These are phyloP conservation scores for Thermomucor indicae-seudaticae DNA, from an alignment of 371 early-diverging fungal species.

Conservation along the genomic window DNA sequence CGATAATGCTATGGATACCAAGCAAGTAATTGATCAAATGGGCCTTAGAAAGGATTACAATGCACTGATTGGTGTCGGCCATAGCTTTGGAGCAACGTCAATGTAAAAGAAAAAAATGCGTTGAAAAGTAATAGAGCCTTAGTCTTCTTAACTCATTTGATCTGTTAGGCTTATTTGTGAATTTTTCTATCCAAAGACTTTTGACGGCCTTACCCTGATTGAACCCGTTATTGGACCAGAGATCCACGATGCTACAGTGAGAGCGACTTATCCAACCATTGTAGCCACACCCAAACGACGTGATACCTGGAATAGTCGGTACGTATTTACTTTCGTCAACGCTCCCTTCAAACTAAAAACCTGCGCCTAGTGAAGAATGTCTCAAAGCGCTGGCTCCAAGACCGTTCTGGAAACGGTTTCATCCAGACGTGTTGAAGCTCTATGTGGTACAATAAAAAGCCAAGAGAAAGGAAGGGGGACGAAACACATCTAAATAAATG, in stretches of 20 bases:
- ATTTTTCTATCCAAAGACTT: conserved; percentile 28
- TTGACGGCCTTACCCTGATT: conserved; percentile 25
- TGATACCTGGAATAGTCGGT: conserved; percentile 9
- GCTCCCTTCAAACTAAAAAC: too few species aligned
- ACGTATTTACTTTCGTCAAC: not conserved
- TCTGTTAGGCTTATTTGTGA: conserved; percentile 26
- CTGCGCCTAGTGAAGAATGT: conserved; percentile 21
- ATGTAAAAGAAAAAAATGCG: conserved; percentile 18
- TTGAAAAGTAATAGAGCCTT: too few species aligned
- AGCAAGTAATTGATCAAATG: conserved; percentile 28
- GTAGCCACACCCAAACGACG: conserved; percentile 10
- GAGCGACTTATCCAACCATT: conserved; percentile 10
- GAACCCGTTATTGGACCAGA: conserved; percentile 25
- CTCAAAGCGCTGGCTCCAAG: conserved; percentile 6
- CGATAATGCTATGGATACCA: conserved; percentile 39
- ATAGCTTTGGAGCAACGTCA: conserved; percentile 41
- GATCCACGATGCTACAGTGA: conserved; percentile 7
- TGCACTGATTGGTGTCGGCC: conserved; percentile 33
- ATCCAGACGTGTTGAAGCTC: conserved; percentile 10
- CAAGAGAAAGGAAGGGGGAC: not conserved
- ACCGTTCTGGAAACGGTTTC: conserved; percentile 8
- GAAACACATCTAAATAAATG: not conserved
- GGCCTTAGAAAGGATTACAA: conserved; percentile 21
- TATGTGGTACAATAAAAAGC: conserved; percentile 23
- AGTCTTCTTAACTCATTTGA: too few species aligned